A percentile compares a stretch with the other conserved stretches of the same genome.
Evolutionary conservation across 176 grass and related monocot species (phyloP).

Genomic region (Dendrocalamus sinicus): DNA sequence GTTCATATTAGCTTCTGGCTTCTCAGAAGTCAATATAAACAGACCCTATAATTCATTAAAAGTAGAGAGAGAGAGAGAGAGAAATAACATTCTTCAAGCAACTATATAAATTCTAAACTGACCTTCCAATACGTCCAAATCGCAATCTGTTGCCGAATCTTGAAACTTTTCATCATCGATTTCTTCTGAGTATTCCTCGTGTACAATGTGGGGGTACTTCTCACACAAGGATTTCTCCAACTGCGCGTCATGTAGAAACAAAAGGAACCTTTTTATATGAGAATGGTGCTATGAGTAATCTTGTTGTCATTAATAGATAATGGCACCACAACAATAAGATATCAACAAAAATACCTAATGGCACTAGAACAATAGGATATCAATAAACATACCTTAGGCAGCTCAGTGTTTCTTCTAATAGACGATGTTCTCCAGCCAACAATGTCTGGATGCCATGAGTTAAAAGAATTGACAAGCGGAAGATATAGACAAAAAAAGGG

Average conservation of each 20-base stretch:
- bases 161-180: conserved; percentile 49
- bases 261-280: not conserved
- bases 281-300: not conserved
- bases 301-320: not conserved
- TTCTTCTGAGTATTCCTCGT: conserved; percentile 70
- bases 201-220: conserved; percentile 91
- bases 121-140: conserved; percentile 85
- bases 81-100: conserved; percentile 1
- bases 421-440: conserved; percentile 99
- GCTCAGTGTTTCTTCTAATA: conserved; percentile 83
- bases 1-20: too few species aligned
- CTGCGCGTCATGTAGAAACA: conserved; percentile 52
- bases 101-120: not conserved
- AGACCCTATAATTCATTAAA: not conserved
- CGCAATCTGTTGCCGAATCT: conserved; percentile 44
- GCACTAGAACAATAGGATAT: conserved; percentile 3
- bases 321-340: not conserved
- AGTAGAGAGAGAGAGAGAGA: not conserved
- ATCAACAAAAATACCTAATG: conserved; percentile 52
- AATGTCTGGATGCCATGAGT: conserved; percentile 66
- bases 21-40: too few species aligned
- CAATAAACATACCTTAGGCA: conserved; percentile 66
- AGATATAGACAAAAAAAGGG: not conserved
- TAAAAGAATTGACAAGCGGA: conserved; percentile 43
- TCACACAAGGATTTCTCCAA: conserved; percentile 57